Percentiles rank a stretch among this genome's conserved stretches.
Evolutionary conservation across 2,329 filamentous ascomycete genomes (phyloP).

Genomic region (Colletotrichum destructivum): DNA sequence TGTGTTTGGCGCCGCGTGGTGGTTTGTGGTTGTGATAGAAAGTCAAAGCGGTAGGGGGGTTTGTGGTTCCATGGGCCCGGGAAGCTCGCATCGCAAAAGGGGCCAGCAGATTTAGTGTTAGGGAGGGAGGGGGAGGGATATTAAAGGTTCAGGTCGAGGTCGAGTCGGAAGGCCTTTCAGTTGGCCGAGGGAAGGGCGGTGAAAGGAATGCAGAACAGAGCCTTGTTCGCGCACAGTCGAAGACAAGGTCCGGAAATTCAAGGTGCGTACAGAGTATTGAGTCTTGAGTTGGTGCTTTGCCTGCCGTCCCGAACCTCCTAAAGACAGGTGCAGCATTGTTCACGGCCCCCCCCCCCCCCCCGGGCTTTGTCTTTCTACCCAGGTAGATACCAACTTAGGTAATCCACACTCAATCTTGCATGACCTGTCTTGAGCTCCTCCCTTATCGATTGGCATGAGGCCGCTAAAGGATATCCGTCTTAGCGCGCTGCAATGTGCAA

Average conservation of each 20-base stretch:
- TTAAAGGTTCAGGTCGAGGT: slow-evolving; percentile 24
- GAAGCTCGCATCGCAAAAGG: slow-evolving; percentile 32
- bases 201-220: slow-evolving; percentile 27
- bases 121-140: slow-evolving; percentile 10
- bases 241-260: slow-evolving; percentile 22
- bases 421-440: slow-evolving; percentile 32
- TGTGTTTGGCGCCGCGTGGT: slow-evolving; percentile 22
- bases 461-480: slow-evolving; percentile 10
- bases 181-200: slow-evolving; percentile 27
- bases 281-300: not conserved
- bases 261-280: not conserved
- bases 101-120: slow-evolving; percentile 3
- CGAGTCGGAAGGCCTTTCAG: not conserved
- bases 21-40: slow-evolving; percentile 26
- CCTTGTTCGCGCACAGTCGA: slow-evolving; percentile 31
- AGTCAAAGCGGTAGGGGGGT: slow-evolving; percentile 37
- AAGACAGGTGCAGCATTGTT: slow-evolving; percentile 41
- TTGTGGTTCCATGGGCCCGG: slow-evolving; percentile 36
- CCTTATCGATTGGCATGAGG: slow-evolving; percentile 36
- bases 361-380: not conserved
- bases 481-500: slow-evolving; percentile 11
- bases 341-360: slow-evolving; percentile 15
- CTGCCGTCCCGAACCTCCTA: slow-evolving; percentile 17
- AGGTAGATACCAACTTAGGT: not conserved
- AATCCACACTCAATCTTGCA: slow-evolving; percentile 39